Percentiles rank a stretch among this genome's conserved stretches.
phyloP scores from a whole-genome alignment of 2,329 filamentous ascomycete genomes.

The Paraphaeosphaeria minitans region DNA sequence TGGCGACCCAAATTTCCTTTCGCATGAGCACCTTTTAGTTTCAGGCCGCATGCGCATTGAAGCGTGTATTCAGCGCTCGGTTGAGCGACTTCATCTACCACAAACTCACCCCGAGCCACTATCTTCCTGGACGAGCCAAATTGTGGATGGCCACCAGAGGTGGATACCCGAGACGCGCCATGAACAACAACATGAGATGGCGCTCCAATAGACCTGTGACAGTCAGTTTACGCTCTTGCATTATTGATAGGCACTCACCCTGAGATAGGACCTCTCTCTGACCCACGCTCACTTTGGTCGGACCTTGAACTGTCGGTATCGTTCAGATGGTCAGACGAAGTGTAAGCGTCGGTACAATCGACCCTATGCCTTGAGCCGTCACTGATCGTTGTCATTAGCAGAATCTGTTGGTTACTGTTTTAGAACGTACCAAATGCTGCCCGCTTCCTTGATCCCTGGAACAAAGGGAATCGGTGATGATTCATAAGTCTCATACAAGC shows the following conservation, averaged over 20 bases:
- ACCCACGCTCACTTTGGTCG: not conserved
- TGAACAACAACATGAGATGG: not conserved
- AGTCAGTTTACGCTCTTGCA: not conserved
- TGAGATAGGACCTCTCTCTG: not conserved
- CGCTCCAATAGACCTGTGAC: not conserved
- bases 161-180: not conserved
- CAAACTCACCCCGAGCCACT: no score
- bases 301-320: not conserved
- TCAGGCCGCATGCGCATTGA: slow-evolving; percentile 21
- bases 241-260: not conserved
- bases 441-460: not conserved
- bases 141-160: not conserved
- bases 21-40: slow-evolving; percentile 32
- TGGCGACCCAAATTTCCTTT: slow-evolving; percentile 38
- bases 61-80: not conserved
- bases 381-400: not conserved
- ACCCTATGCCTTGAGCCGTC: not conserved
- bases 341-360: not conserved
- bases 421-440: not conserved
- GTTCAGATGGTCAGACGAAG: not conserved
- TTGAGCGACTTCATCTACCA: not conserved
- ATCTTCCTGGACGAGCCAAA: not conserved
- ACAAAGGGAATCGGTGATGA: not conserved
- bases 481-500: not conserved
- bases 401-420: not conserved